A percentile compares a stretch with the other conserved stretches of the same genome.
phyloP scores from a whole-genome alignment of 2,329 filamentous ascomycete genomes.

The Aspergillus versicolor region DNA sequence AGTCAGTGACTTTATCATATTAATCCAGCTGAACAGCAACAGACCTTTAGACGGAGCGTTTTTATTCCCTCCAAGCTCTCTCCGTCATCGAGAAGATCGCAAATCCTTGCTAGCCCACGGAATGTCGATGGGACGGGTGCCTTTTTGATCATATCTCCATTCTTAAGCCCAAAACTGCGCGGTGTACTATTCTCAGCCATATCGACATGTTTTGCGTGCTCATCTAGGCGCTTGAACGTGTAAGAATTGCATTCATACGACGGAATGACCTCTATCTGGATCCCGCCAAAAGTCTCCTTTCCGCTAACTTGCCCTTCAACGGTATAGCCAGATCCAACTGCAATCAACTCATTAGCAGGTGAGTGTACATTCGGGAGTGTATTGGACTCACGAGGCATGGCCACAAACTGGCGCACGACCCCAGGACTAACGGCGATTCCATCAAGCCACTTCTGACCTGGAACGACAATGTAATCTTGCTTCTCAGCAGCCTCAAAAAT shows the following conservation, averaged over 20 bases:
- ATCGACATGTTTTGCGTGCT: not conserved
- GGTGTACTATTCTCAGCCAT: not conserved
- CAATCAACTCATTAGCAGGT: not conserved
- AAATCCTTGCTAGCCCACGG: not conserved
- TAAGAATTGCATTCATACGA: not conserved
- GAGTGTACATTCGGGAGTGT: not conserved
- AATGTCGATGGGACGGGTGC: not conserved
- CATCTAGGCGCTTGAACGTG: not conserved
- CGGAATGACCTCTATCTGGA: not conserved
- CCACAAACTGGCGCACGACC: slow-evolving; percentile 1
- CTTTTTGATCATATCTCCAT: not conserved
- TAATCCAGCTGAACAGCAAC: not conserved
- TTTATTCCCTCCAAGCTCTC: not conserved
- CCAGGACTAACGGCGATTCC: not conserved
- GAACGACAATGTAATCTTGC: not conserved
- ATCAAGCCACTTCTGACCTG: not conserved
- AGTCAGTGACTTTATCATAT: too few species aligned
- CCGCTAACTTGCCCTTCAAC: slow-evolving; percentile 1
- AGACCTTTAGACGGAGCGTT: not conserved
- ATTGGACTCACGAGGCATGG: not conserved
- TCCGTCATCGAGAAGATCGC: not conserved
- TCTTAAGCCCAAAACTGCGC: not conserved
- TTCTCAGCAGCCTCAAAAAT: not conserved
- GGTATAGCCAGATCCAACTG: not conserved
- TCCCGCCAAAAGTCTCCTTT: not conserved